Evolutionary conservation across 768 basidiomycete species (phyloP), one percentile per base, ranked within the genome.

Genomic region (Boletus barrowsii): DNA sequence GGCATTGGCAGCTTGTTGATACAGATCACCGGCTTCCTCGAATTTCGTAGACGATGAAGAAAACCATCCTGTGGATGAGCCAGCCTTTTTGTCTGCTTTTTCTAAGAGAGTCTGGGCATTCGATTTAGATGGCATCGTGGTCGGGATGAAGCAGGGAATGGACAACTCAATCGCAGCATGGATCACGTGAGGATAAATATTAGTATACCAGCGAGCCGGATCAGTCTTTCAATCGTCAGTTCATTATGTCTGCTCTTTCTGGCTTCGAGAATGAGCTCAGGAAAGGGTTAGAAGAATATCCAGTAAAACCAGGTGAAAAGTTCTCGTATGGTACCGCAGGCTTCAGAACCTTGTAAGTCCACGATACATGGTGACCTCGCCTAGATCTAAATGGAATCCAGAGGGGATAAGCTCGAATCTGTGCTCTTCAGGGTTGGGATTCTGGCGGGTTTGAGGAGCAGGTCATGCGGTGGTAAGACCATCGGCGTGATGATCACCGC

Each of bases 401-500:
- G 90, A 60, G 90, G 81, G 30, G 77, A 68, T 60, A 76, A 76
- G 18, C 80, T 98, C 29, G 93, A 95, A 64, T 88, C 88, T 10
- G 93, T 96, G n/a, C 78, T 99, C 59, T 98, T 97, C 76, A 83
- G 94, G 61, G 88, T 96, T 14, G 97, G 93, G 11, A 73, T 98
- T 39, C 76, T 99, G 17, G 97, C 97, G 42, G 90, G 82, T 7
- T 78, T 99, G 47, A 77, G 97, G 54, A 98, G 94, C 74, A 97
- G 88, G 76, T 86, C 83, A 58, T 79, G 94, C n/a, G 87, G 88
- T 66, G 93, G 97, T 26, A 88, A 86, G 68, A 87, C 86, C 24
- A 89, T 99, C 62, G 97, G 97, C 15, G 91, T 98, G 20, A 98
- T 99, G 97, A 87, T 99, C 68, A 99, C 97, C 36, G 97, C 97